Evolutionary conservation across 2,329 filamentous ascomycete genomes (phyloP).

Genomic region (Fusarium redolens): DNA sequence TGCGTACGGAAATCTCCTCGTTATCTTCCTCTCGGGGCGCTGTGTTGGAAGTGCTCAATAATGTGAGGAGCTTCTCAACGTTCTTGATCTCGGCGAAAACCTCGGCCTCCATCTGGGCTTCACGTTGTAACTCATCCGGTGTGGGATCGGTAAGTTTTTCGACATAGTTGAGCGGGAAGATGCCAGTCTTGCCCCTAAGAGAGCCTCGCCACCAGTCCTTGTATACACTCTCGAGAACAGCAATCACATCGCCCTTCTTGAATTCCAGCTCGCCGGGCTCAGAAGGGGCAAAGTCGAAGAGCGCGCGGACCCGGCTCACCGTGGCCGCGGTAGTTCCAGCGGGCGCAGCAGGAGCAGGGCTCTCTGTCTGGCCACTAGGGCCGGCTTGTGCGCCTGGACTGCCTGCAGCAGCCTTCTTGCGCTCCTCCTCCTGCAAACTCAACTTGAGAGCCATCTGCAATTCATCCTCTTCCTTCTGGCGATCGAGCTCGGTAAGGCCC

Average conservation of each 20-base stretch:
- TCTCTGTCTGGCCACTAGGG: slow-evolving; percentile 55
- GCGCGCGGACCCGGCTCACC: slow-evolving; percentile 90
- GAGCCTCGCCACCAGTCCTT: slow-evolving; percentile 99
- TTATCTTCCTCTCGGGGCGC: slow-evolving; percentile 89
- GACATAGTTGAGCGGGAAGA: slow-evolving; percentile 98
- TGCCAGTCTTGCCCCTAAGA: slow-evolving; percentile 92
- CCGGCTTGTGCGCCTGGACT: slow-evolving; percentile 48
- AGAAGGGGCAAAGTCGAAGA: slow-evolving; percentile 95
- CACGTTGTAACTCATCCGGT: slow-evolving; percentile 90
- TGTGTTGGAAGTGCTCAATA: slow-evolving; percentile 88
- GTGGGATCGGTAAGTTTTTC: slow-evolving; percentile 97
- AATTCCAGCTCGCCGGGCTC: slow-evolving; percentile 96
- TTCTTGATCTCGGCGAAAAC: slow-evolving; percentile 74
- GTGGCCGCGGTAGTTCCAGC: slow-evolving; percentile 95
- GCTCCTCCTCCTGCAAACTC: slow-evolving; percentile 88
- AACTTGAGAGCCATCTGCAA: slow-evolving; percentile 94
- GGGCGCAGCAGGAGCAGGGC: slow-evolving; percentile 66
- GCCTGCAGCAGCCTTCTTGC: slow-evolving; percentile 62
- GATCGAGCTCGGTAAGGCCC: slow-evolving; percentile 87
- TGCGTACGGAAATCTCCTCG: slow-evolving; percentile 87
- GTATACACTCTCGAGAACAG: slow-evolving; percentile 96
- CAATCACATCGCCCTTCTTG: slow-evolving; percentile 96
- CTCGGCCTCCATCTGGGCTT: slow-evolving; percentile 91
- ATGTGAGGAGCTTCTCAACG: slow-evolving; percentile 78
- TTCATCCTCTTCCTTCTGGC: slow-evolving; percentile 96